Evolutionary conservation across 83 land plant species (phyloP), one percentile per base, ranked within the genome.

Genomic region (Picea abies): DNA sequence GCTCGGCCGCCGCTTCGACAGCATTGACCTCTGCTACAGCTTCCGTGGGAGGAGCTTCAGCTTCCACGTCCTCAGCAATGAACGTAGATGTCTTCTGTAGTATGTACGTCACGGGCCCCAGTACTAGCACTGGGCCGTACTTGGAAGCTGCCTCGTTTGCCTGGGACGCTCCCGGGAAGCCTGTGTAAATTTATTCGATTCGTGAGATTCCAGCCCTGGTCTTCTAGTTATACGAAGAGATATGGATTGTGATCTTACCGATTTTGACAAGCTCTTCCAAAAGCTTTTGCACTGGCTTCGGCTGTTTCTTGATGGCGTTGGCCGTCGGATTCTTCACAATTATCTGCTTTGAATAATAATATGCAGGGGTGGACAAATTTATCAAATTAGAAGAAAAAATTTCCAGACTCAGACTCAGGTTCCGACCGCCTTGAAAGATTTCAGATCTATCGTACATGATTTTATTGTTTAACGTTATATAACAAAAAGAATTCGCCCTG

Each of bases 181-280:
- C 80, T 78, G 80, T 7, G 17, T 4, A 49, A 56, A 19, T 78
- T 72, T 41, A 2, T n/a, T 32, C 25, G 56, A 72, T 3, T 11
- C 10, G 56, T 72, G 14, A 72, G 76, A 39, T 39, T 72, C 76
- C 26, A 72, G n/a, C 22, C 16, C 19, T 19, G 4, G 63, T 26
- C 1, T 4, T 32, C 60, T 4, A 4, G 29, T 60, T 26, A 6
- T n/a, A 2, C 0, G 5, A 9, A 17, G 16, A 26, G 60, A 22
- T 23, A 23, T 58, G 10, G 41, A 58, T 22, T 32, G 5, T 23
- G 25, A 44, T 52, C 58, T 58, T 78, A 78, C 80, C 80, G 17
- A 78, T 78, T 60, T 78, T 78, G 35, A 29, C 39, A 25, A 78
- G 64, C 37, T 78, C 63, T 78, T 78, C 80, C 64, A 78, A 26